Percentiles rank a stretch among this genome's conserved stretches.
phyloP scores from a whole-genome alignment of 805 yeast genomes.

The Alloascoidea africana region DNA sequence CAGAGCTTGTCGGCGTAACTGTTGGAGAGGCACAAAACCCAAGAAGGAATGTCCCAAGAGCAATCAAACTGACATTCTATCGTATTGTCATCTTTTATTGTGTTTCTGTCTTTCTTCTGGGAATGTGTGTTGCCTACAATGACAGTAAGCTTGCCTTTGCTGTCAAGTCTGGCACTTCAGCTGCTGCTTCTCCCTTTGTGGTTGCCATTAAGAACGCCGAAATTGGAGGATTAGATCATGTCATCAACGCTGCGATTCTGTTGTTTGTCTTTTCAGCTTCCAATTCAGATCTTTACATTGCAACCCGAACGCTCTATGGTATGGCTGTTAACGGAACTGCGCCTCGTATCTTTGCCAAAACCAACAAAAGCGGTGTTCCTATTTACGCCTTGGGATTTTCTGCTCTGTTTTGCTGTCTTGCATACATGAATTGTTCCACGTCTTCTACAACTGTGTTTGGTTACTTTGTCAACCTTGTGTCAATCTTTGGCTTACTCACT shows the following conservation, averaged over 20 bases:
- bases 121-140: conserved; percentile 50
- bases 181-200: conserved; percentile 57
- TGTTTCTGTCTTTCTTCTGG: conserved; percentile 43
- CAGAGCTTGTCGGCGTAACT: conserved; percentile 56
- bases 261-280: conserved; percentile 71
- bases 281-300: conserved; percentile 65
- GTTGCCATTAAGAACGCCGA: conserved; percentile 55
- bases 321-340: conserved; percentile 63
- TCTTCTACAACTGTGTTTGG: conserved; percentile 7
- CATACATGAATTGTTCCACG: conserved; percentile 37
- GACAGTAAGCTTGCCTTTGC: conserved; percentile 26
- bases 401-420: conserved; percentile 42
- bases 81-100: conserved; percentile 54
- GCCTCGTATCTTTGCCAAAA: conserved; percentile 48
- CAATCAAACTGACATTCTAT: conserved; percentile 53
- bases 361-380: conserved; percentile 63
- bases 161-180: conserved; percentile 33
- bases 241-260: conserved; percentile 66
- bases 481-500: conserved; percentile 60
- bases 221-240: conserved; percentile 53
- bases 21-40: conserved; percentile 66
- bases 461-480: conserved; percentile 55
- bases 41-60: conserved; percentile 53
- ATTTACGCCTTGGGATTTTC: conserved; percentile 35
- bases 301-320: conserved; percentile 62